Percentiles rank a stretch among this genome's conserved stretches.
Evolutionary conservation across 2,329 filamentous ascomycete genomes (phyloP).

Genomic region (Penicillium sp.): DNA sequence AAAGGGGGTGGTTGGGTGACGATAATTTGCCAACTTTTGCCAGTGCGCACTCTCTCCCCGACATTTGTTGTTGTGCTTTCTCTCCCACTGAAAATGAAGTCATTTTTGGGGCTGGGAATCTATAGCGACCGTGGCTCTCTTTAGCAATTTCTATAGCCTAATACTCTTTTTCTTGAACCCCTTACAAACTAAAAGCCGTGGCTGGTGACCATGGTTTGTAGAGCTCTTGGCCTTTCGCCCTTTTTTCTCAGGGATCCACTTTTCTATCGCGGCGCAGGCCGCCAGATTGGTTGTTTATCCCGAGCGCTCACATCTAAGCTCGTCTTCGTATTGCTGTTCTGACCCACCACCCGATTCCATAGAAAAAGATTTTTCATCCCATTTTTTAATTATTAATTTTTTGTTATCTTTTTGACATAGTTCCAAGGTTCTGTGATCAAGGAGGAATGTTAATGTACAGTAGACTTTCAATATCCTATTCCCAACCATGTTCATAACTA

Average conservation of each 20-base stretch:
- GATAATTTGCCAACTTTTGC: not conserved
- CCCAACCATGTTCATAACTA: not conserved
- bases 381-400: not conserved
- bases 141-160: not conserved
- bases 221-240: not conserved
- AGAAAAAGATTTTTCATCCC: not conserved
- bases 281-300: constrained; percentile 21
- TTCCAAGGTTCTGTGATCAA: not conserved
- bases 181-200: not conserved
- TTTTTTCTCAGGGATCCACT: constrained; percentile 13
- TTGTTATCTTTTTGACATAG: not conserved
- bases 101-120: constrained; percentile 1
- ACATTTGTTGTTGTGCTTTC: not conserved
- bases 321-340: constrained; percentile 2
- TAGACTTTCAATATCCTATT: not conserved
- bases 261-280: constrained; percentile 19
- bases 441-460: constrained; percentile 5
- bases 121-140: constrained; percentile 5
- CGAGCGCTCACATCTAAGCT: constrained; percentile 6
- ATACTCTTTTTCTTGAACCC: not conserved
- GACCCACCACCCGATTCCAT: constrained; percentile 1
- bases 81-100: constrained; percentile 5
- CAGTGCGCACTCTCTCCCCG: not conserved
- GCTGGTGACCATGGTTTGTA: not conserved
- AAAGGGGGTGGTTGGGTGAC: not conserved